Conservation (phyloP, 2,329 filamentous ascomycete genomes). For the Stagonosporopsis chrysanthemi region DNA sequence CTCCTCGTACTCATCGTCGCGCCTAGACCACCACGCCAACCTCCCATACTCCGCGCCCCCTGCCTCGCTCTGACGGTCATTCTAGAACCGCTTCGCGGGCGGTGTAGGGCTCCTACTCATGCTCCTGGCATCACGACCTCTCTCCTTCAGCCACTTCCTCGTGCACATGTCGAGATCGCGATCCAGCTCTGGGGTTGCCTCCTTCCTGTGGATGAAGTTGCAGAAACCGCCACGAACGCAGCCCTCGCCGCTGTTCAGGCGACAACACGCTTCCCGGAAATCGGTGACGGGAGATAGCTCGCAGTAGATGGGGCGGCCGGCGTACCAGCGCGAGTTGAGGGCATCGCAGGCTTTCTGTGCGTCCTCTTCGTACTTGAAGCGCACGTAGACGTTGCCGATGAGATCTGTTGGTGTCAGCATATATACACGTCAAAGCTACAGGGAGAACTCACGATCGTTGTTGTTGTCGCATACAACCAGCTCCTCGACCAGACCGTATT, state of each 20-base stretch:
- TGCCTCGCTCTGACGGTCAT: constrained; percentile 56
- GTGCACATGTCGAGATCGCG: constrained; percentile 85
- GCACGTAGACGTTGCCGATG: constrained; percentile 98
- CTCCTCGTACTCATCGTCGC: not conserved
- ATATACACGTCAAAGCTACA: not conserved
- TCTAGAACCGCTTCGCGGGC: constrained; percentile 63
- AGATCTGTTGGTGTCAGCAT: constrained; percentile 66
- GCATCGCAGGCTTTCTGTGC: constrained; percentile 93
- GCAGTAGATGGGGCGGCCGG: constrained; percentile 96
- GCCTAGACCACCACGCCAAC: not conserved
- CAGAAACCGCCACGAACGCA: constrained; percentile 97
- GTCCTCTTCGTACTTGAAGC: constrained; percentile 99
- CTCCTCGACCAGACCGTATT: constrained; percentile 97
- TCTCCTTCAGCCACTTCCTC: constrained; percentile 93
- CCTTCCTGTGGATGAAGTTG: constrained; percentile 99
- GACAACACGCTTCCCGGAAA: constrained; percentile 96
- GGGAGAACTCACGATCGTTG: constrained; percentile 78
- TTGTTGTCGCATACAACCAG: constrained; percentile 99
- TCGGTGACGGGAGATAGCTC: constrained; percentile 96
- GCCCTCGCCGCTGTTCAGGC: constrained; percentile 91
- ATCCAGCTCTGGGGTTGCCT: constrained; percentile 87
- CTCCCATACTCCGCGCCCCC: constrained; percentile 57
- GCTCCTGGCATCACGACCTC: constrained; percentile 84
- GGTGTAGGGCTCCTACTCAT: constrained; percentile 84
- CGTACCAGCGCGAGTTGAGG: constrained; percentile 95